Conservation (phyloP, 352 stramenopile species). For the Salisapilia sapeloensis region DNA sequence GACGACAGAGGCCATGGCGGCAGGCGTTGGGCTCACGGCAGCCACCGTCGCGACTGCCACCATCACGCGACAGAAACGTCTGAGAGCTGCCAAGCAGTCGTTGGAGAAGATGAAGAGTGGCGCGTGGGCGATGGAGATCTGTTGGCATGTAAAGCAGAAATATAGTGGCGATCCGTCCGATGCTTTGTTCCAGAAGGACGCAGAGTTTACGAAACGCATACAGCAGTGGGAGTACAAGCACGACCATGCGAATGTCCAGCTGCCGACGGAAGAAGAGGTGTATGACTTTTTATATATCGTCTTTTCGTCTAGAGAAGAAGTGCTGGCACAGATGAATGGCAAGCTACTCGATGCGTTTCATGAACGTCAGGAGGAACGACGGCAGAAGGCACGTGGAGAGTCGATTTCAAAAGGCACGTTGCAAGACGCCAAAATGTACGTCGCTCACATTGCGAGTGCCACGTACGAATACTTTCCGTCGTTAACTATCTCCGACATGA, state of each 20-base stretch:
- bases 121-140: slow-evolving; percentile 54
- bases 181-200: slow-evolving; percentile 32
- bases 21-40: slow-evolving; percentile 36
- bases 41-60: slow-evolving; percentile 32
- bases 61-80: slow-evolving; percentile 26
- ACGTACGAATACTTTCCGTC: slow-evolving; percentile 48
- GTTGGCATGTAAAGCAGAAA: slow-evolving; percentile 41
- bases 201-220: slow-evolving; percentile 31
- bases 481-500: slow-evolving; percentile 25
- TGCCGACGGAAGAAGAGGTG: slow-evolving; percentile 16
- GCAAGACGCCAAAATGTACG: slow-evolving; percentile 52
- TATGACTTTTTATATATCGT: slow-evolving; percentile 39
- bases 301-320: slow-evolving; percentile 25
- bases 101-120: slow-evolving; percentile 22
- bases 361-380: slow-evolving; percentile 5
- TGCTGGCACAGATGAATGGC: slow-evolving; percentile 45
- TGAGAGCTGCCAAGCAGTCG: slow-evolving; percentile 14
- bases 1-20: slow-evolving; percentile 28
- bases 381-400: slow-evolving; percentile 2
- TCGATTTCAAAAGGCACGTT: slow-evolving; percentile 18
- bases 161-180: slow-evolving; percentile 21
- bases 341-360: slow-evolving; percentile 32
- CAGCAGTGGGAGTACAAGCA: slow-evolving; percentile 5
- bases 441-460: slow-evolving; percentile 30
- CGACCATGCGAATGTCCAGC: neutral